phyloP scores from a whole-genome alignment of 805 yeast genomes.

The Saturnispora gosingensis region DNA sequence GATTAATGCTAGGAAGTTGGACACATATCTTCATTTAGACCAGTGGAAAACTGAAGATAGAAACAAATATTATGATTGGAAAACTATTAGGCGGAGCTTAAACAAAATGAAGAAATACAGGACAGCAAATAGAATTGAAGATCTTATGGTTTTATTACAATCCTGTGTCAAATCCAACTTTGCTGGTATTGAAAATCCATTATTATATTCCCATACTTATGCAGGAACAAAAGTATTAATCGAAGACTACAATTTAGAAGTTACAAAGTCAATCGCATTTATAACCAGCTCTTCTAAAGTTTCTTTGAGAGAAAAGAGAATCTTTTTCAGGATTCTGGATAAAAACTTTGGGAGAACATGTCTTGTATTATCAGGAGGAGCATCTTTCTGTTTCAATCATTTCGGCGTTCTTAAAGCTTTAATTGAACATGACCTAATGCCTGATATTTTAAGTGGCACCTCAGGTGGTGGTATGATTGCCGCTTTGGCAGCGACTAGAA shows the following conservation, averaged over 20 bases:
- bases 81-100: constrained; percentile 43
- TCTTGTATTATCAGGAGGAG: constrained; percentile 69
- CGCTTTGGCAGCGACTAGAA: constrained; percentile 59
- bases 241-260: constrained; percentile 44
- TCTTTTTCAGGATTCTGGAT: constrained; percentile 47
- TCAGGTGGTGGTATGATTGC: constrained; percentile 78
- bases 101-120: constrained; percentile 32
- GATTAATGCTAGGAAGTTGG: constrained; percentile 46
- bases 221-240: constrained; percentile 64
- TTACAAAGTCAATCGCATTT: constrained; percentile 37
- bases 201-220: constrained; percentile 62
- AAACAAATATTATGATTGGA: constrained; percentile 61
- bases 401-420: constrained; percentile 69
- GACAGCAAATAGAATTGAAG: constrained; percentile 29
- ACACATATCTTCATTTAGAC: constrained; percentile 47
- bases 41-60: constrained; percentile 54
- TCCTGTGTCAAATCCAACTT: constrained; percentile 64
- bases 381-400: constrained; percentile 68
- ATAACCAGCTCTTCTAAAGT: constrained; percentile 33
- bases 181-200: constrained; percentile 69
- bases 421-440: constrained; percentile 56
- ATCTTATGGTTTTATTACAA: constrained; percentile 47
- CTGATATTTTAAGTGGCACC: constrained; percentile 65
- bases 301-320: constrained; percentile 33
- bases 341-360: constrained; percentile 67